Percentiles rank a stretch among this genome's conserved stretches.
Evolutionary conservation across 306 rosid genomes (phyloP).

Genomic region (Begonia fuchsioides): DNA sequence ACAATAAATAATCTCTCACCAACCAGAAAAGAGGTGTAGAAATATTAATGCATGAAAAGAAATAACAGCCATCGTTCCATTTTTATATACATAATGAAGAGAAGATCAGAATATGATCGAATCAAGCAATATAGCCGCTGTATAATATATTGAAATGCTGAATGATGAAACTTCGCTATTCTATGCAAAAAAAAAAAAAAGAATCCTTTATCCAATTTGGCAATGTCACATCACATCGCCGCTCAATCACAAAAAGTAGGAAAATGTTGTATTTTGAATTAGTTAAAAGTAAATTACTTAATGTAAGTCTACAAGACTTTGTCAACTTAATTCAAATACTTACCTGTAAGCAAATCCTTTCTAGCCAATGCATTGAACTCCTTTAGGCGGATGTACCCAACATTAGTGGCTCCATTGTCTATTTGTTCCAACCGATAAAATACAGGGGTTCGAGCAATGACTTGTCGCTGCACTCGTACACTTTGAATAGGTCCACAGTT

Average conservation of each 20-base stretch:
- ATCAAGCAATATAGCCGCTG: too few relatives aligned
- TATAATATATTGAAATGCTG: too few relatives aligned
- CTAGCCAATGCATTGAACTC: constrained; percentile 96
- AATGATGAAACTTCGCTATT: too few relatives aligned
- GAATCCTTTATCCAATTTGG: too few relatives aligned
- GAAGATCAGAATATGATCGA: too few relatives aligned
- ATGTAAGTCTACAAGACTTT: not conserved
- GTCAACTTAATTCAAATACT: constrained; percentile 10
- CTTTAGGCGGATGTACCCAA: constrained; percentile 78
- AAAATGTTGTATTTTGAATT: not conserved
- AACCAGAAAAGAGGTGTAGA: too few relatives aligned
- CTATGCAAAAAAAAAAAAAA: too few relatives aligned
- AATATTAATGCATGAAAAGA: too few relatives aligned
- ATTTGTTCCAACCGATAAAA: constrained; percentile 68
- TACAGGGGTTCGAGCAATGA: constrained; percentile 87
- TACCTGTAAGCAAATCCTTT: constrained; percentile 82
- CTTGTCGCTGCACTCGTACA: constrained; percentile 60
- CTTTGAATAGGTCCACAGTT: constrained; percentile 78
- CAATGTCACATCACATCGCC: not conserved
- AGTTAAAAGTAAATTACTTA: not conserved
- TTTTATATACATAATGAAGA: too few relatives aligned
- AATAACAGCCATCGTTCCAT: too few relatives aligned
- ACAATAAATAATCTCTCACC: constrained; percentile 13
- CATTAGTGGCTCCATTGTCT: constrained; percentile 40
- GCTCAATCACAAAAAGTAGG: too few relatives aligned